Evolutionary conservation across 2,329 filamentous ascomycete species (phyloP).

Genomic region (Pseudogymnoascus sp.): DNA sequence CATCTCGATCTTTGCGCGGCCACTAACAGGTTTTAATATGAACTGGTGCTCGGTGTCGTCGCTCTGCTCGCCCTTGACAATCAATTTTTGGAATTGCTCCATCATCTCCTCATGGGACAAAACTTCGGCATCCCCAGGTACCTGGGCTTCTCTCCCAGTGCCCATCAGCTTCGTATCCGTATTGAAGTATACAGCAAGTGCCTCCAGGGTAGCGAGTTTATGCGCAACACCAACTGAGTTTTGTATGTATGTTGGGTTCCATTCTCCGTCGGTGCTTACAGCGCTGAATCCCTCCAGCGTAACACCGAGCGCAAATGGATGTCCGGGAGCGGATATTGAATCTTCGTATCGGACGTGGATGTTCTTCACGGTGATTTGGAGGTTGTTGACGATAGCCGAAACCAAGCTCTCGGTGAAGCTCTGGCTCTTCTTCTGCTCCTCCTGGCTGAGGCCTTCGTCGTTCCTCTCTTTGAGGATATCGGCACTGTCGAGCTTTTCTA

Average conservation of each 20-base stretch:
- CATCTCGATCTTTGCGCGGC: constrained; percentile 87
- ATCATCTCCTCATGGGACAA: constrained; percentile 71
- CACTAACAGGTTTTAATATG: constrained; percentile 91
- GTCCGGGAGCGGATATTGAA: constrained; percentile 86
- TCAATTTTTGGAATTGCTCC: constrained; percentile 67
- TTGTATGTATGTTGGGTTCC: constrained; percentile 94
- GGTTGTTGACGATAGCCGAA: constrained; percentile 95
- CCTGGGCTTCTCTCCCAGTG: constrained; percentile 64
- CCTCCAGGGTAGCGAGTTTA: constrained; percentile 85
- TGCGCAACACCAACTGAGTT: constrained; percentile 75
- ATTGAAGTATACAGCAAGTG: constrained; percentile 95
- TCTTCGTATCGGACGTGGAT: constrained; percentile 98
- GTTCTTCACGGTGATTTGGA: constrained; percentile 96
- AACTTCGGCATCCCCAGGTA: constrained; percentile 47
- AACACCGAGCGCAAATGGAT: constrained; percentile 87
- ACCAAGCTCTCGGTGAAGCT: constrained; percentile 93
- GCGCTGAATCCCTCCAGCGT: constrained; percentile 96
- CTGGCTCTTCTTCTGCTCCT: constrained; percentile 96
- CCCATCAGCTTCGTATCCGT: constrained; percentile 82
- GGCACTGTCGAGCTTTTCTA: constrained; percentile 96
- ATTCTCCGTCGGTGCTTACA: constrained; percentile 88
- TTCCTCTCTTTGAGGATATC: constrained; percentile 89
- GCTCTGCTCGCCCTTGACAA: constrained; percentile 59
- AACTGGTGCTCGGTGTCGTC: constrained; percentile 58
- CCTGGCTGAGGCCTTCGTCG: constrained; percentile 84